Evolutionary conservation across 306 rosid genomes (phyloP).

Genomic region (Cucurbita ficifolia): DNA sequence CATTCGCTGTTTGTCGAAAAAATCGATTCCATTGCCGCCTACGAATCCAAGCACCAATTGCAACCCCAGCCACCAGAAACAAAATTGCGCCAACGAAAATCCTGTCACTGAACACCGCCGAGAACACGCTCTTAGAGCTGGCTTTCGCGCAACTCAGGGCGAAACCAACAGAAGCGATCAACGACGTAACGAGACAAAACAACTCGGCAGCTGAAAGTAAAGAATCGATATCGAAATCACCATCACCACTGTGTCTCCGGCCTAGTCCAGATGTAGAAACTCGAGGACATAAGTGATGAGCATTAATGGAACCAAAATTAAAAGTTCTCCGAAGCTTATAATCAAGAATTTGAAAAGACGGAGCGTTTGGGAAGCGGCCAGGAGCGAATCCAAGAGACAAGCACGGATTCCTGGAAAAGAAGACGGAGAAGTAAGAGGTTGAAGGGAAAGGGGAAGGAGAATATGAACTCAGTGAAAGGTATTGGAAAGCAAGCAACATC

Average conservation of each 20-base stretch:
- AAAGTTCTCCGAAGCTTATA: background rate
- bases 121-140: conserved; percentile 21
- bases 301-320: background rate
- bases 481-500: conserved; percentile 4
- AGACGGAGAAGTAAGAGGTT: background rate
- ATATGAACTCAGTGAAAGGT: background rate
- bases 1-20: conserved; percentile 24
- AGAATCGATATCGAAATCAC: conserved; percentile 27
- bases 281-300: conserved; percentile 10
- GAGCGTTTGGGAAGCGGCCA: background rate
- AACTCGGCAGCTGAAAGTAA: conserved; percentile 43
- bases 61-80: conserved; percentile 38
- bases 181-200: conserved; percentile 41
- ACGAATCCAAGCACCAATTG: conserved; percentile 53
- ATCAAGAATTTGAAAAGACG: background rate
- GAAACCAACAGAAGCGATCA: conserved; percentile 20
- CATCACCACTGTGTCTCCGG: background rate
- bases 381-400: background rate
- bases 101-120: conserved; percentile 21
- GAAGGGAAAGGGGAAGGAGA: background rate
- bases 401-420: background rate
- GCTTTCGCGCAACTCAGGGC: conserved; percentile 20
- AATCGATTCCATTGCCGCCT: conserved; percentile 47
- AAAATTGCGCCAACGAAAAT: conserved; percentile 19
- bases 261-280: conserved; percentile 18